Base-by-base conservation (phyloP, 78 protist species). In the Pigoraptor vietnamica region DNA sequence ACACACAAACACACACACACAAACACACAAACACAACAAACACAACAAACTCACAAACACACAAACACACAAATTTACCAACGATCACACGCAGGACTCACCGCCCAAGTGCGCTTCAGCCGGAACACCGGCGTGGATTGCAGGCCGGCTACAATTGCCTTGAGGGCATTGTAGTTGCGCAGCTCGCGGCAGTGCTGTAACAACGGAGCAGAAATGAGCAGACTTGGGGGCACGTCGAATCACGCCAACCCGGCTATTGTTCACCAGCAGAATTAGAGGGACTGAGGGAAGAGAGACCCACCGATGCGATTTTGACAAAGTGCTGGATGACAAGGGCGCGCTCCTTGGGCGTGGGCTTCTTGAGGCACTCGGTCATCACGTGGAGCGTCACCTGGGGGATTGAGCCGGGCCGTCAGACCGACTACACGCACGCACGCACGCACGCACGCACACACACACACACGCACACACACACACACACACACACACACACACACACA, bases 91-190 rank as follows among this genome's bases (percentile, higher is more conserved):
- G 14, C 67, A 14, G 67, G 14, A 48, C 67, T 14, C 67, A 86
- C 48, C 23, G 39, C 89, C 91, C 91, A 89, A 14, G 91, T 89
- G 34, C 14, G 2, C 86, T 67, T 67, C 35, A 89, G 91, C 19
- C 91, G 91, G 33, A 14, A 37, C 21, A 89, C 33, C 25, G 86
- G 86, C 21, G 86, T 25, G 19, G 37, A 35, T 29, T 89, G 86
- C n/a, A 89, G 91, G 48, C 48, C 91, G 24, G 86, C 2, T 10
- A 89, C 29, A 14, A 89, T 67, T n/a, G 91, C 91, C 86, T 67
- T 89, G 36, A 89, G 82, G 37, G 87, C 1, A 37, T 55, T 67
- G 40, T 56, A 89, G 86, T 89, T 89, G 40, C 33, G 21, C 32
- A 89, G 39, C 40, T 35, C n/a, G 48, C 55, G 67, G 67, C 67